These are phyloP conservation scores for Sisymbrium altissimum DNA, from an alignment of 345 rosid genomes.

Conservation along the genomic window DNA sequence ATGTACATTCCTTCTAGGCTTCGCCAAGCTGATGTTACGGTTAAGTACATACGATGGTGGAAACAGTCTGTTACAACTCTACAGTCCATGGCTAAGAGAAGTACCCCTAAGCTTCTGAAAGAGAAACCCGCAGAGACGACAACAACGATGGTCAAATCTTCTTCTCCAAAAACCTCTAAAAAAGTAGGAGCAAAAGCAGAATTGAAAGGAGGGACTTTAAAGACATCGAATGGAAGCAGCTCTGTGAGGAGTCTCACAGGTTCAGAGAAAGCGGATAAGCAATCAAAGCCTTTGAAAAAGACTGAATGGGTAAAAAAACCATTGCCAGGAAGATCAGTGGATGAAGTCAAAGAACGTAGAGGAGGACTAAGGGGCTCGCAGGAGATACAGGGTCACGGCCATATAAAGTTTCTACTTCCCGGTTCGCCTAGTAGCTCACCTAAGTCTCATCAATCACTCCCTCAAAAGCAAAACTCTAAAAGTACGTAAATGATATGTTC, in stretches of 20 bases:
- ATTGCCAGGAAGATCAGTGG: neutral
- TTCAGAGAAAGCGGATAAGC: neutral
- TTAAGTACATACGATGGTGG: conserved; percentile 25
- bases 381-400: conserved; percentile 8
- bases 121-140: neutral
- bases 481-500: neutral
- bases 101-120: neutral
- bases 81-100: conserved; percentile 19
- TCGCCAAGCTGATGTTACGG: conserved; percentile 13
- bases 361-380: neutral
- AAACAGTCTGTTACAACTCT: conserved; percentile 10
- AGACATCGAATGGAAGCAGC: neutral
- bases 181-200: neutral
- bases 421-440: conserved; percentile 2
- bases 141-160: neutral
- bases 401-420: neutral
- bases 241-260: neutral
- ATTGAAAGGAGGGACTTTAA: neutral
- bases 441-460: neutral
- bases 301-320: conserved; percentile 4
- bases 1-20: conserved; percentile 21
- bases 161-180: neutral
- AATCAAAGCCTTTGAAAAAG: conserved; percentile 6
- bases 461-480: conserved; percentile 2
- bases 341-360: neutral